Evolutionary conservation across 306 rosid genomes (phyloP).

Genomic region (Trichosanthes truncata): DNA sequence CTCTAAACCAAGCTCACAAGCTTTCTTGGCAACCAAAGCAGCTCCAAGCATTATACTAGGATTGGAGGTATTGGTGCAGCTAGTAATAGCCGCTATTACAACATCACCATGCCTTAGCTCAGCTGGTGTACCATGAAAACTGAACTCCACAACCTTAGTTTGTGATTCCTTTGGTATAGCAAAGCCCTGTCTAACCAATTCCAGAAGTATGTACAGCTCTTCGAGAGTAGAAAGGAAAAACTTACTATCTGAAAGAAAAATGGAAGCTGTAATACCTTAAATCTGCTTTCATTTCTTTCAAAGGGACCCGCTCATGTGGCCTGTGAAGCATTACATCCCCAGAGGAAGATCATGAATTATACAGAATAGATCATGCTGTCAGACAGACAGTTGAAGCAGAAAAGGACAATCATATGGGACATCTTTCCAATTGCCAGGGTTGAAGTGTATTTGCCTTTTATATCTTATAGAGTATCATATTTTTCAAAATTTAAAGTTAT

Average conservation of each 20-base stretch:
- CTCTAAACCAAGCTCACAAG: slow-evolving; percentile 81
- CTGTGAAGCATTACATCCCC: slow-evolving; percentile 34
- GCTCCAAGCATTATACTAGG: slow-evolving; percentile 93
- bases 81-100: slow-evolving; percentile 89
- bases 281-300: slow-evolving; percentile 83
- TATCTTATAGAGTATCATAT: not conserved
- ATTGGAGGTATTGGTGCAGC: slow-evolving; percentile 92
- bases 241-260: not conserved
- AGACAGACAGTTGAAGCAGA: not conserved
- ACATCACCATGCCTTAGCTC: slow-evolving; percentile 85
- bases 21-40: slow-evolving; percentile 96
- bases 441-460: not conserved
- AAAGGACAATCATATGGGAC: not conserved
- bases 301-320: slow-evolving; percentile 88
- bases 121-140: slow-evolving; percentile 48
- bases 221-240: not conserved
- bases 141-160: slow-evolving; percentile 48
- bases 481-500: not conserved
- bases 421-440: not conserved
- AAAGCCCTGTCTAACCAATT: slow-evolving; percentile 53
- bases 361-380: not conserved
- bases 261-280: slow-evolving; percentile 41
- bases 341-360: not conserved
- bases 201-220: not conserved
- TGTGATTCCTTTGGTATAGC: slow-evolving; percentile 72